Evolutionary conservation across 805 yeast genomes (phyloP).

Genomic region (Clavispora carvajalis): DNA sequence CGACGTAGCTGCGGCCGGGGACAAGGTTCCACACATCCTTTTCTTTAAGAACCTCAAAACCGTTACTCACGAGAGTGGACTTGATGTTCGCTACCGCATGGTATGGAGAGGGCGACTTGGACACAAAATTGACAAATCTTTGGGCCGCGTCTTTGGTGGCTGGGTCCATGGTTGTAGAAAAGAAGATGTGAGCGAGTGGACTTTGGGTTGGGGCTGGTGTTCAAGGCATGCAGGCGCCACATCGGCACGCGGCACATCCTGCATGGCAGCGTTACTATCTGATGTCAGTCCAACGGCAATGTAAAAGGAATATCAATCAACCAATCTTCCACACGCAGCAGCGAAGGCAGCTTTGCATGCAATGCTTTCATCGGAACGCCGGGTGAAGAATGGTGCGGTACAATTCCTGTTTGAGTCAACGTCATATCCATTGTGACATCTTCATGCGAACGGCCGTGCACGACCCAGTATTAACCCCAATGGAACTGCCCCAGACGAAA

Average conservation of each 20-base stretch:
- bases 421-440: no score
- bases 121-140: constrained; percentile 73
- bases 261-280: background rate
- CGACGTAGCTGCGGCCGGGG: constrained; percentile 64
- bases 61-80: constrained; percentile 48
- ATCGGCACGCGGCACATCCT: background rate
- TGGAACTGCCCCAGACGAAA: no score
- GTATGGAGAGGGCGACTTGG: constrained; percentile 88
- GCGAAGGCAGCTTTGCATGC: no score
- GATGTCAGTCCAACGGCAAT: no score
- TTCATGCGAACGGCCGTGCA: no score
- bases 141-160: constrained; percentile 29
- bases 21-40: constrained; percentile 60
- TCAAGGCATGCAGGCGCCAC: background rate
- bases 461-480: no score
- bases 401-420: no score
- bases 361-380: no score
- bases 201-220: background rate
- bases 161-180: constrained; percentile 7
- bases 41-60: constrained; percentile 72
- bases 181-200: background rate
- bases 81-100: constrained; percentile 78
- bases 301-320: no score
- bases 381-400: no score
- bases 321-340: no score